phyloP scores from a whole-genome alignment of 2,329 filamentous ascomycete species.

The Trichoderma pleuroti region DNA sequence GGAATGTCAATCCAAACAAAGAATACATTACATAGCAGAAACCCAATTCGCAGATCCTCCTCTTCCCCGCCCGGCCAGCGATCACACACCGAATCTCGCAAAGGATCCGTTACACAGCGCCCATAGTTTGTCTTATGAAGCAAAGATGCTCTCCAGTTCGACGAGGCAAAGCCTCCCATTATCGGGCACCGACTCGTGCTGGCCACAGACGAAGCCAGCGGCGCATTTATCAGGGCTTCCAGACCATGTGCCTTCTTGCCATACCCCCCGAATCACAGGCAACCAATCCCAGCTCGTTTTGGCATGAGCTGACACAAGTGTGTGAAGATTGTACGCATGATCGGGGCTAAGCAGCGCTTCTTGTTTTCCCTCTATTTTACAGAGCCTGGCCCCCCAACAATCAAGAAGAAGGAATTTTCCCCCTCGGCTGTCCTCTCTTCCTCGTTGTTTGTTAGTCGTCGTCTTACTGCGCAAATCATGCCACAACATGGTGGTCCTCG shows the following conservation, averaged over 20 bases:
- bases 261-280: constrained; percentile 15
- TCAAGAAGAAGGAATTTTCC: not conserved
- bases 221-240: not conserved
- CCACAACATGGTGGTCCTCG: not conserved
- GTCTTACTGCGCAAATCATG: not conserved
- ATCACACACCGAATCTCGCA: not conserved
- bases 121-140: not conserved
- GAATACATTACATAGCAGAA: not conserved
- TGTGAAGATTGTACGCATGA: constrained; percentile 13
- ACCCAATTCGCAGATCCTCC: not conserved
- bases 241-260: constrained; percentile 19
- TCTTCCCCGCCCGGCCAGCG: not conserved
- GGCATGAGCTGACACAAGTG: constrained; percentile 11
- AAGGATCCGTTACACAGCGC: constrained; percentile 9
- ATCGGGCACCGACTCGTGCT: not conserved
- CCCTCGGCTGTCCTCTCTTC: not conserved
- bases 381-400: constrained; percentile 1
- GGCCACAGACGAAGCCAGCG: not conserved
- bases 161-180: not conserved
- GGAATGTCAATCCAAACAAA: not conserved
- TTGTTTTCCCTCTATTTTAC: constrained; percentile 9
- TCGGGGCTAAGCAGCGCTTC: constrained; percentile 13
- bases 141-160: not conserved
- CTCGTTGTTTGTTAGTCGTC: not conserved
- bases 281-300: constrained; percentile 16